Conservation (phyloP, 495 filamentous ascomycete genomes). For the Tuber indicum region DNA sequence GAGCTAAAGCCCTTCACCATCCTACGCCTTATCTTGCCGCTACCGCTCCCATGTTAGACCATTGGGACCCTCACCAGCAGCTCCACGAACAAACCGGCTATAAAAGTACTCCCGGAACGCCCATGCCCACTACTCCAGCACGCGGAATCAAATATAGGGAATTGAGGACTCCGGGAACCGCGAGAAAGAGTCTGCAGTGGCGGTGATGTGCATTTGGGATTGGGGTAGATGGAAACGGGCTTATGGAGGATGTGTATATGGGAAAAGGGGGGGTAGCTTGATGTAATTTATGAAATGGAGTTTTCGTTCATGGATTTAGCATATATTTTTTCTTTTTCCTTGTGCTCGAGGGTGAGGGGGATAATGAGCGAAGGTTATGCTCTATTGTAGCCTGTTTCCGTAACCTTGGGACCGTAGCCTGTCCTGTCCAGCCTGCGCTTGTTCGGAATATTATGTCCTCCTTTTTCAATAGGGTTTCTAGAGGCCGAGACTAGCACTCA, state of each 20-base stretch:
- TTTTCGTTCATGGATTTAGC: not conserved
- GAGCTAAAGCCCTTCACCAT: constrained; percentile 26
- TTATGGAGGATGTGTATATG: not conserved
- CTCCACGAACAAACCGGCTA: constrained; percentile 24
- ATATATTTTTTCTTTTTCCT: not conserved
- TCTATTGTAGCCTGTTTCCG: not conserved
- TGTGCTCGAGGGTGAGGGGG: not conserved
- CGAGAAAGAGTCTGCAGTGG: not conserved
- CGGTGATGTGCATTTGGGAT: not conserved
- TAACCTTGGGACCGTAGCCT: not conserved
- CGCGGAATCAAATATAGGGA: constrained; percentile 8
- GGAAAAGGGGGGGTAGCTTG: not conserved
- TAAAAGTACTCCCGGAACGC: constrained; percentile 24
- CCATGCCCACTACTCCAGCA: constrained; percentile 24
- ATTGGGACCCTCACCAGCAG: constrained; percentile 18
- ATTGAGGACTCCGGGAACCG: not conserved
- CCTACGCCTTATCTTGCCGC: constrained; percentile 32
- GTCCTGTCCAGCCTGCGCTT: not conserved
- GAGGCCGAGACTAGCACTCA: not conserved
- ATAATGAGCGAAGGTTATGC: not conserved
- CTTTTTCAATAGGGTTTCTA: not conserved
- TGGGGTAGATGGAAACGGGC: not conserved
- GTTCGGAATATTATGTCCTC: not conserved
- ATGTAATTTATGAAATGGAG: constrained; percentile 3
- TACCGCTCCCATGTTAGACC: constrained; percentile 11